Base-by-base conservation (phyloP, 768 basidiomycete genomes). In the Strobilomyces echinocephalus region DNA sequence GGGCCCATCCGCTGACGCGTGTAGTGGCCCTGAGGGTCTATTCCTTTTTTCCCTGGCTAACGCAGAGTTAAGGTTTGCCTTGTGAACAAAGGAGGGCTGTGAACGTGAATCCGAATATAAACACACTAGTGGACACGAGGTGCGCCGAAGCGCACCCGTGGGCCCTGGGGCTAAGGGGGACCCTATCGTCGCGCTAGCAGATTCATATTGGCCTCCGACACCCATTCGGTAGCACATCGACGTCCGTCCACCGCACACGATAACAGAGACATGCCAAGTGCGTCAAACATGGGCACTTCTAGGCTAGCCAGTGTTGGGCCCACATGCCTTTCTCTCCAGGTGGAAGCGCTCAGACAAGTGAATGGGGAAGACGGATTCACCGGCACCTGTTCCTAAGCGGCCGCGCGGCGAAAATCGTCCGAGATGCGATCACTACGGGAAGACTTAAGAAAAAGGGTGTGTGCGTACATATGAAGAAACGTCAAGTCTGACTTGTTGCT, bases 61-160 rank as follows among this genome's bases (percentile, higher is more conserved):
- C 56, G 47, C 35, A 57, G 31, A 47, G 28, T 56, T 52, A 65
- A 66, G 53, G 63, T 66, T 66, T 54, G 50, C 34, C 47, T 38
- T 40, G 58, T 50, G 59, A 54, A 58, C 43, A 51, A 49, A 49
- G 21, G 40, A 36, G 26, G 38, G 42, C 40, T 52, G 54, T 58
- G 36, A 44, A 42, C 45, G 55, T 38, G 39, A 44, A 31, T 46
- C 36, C 41, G 39, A 41, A 56, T 47, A 49, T 49, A 36, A 31
- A 40, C 31, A 46, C 36, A n/a, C 28, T 30, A 36, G 12, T 14
- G 36, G 52, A 64, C 66, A 67, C 57, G 66, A 70, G 66, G 68
- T 49, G 49, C 52, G 60, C 63, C 57, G 68, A 68, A 66, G 63
- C 63, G 33, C 49, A 31, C 53, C 30, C 50, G 44, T 54, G 55